Evolutionary conservation across 176 grass and related monocot species (phyloP).

Genomic region (Coix lacrymajobi): DNA sequence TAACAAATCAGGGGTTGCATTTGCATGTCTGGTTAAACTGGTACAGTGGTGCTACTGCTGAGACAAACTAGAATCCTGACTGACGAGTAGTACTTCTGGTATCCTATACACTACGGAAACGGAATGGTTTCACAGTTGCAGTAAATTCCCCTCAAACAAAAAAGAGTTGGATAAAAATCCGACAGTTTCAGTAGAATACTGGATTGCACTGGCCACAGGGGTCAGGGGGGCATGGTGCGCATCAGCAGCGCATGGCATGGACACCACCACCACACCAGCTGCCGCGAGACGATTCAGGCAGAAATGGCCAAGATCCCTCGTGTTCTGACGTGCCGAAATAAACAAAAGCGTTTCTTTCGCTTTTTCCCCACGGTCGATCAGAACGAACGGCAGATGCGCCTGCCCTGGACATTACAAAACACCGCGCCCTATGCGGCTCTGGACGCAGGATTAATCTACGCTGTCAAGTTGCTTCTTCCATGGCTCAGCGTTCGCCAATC

Average conservation of each 20-base stretch:
- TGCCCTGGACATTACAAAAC: slow-evolving; percentile 13
- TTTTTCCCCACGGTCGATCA: slow-evolving; percentile 20
- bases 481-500: not conserved
- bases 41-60: not conserved
- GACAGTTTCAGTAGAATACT: not conserved
- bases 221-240: not conserved
- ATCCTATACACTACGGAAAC: not conserved
- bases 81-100: not conserved
- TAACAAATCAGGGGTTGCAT: not conserved
- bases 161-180: not conserved
- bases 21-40: not conserved
- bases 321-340: slow-evolving; percentile 25
- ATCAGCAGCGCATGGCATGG: too few relatives aligned
- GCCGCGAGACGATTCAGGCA: slow-evolving; percentile 7
- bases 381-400: slow-evolving; percentile 15
- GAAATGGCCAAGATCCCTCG: slow-evolving; percentile 36
- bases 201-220: not conserved
- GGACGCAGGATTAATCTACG: slow-evolving; percentile 3
- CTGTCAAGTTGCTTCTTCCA: slow-evolving; percentile 33
- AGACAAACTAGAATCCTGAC: not conserved
- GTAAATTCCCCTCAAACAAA: not conserved
- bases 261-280: not conserved
- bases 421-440: slow-evolving; percentile 11
- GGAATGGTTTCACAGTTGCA: not conserved
- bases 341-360: not conserved